Evolutionary conservation across 2,329 filamentous ascomycete genomes (phyloP), one percentile per base, ranked within the genome.

Genomic region (Xylariales sp.): DNA sequence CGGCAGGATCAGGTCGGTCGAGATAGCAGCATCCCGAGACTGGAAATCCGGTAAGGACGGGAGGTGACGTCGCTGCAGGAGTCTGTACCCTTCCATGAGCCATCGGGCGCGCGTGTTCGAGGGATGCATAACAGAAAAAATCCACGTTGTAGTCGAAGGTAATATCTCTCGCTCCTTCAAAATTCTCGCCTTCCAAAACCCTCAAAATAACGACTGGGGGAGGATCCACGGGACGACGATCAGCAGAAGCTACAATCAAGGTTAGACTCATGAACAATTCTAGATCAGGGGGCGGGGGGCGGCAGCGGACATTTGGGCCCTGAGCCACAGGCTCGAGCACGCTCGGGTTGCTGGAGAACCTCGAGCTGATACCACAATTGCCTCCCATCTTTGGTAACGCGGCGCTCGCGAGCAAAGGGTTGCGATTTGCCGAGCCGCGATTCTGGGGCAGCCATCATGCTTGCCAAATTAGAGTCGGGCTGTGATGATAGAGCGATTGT

Each of bases 21-120:
- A 99, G 87, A 78, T 98, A 97, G 30, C 95, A 94, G 87, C 97
- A 97, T 65, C 95, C 96, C 18, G 95, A 96, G 14, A 97, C 95
- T 0, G 94, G 94, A 74, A 97, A 95, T 71, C 96, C 96, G 0
- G 95, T 98, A 73, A 99, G 83, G 30, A 98, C 94, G 0, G 96
- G 92, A 50, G 91, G 90, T 65, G 89, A 90, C 57, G 89, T 88
- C 10, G 91, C 87, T n/a, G 89, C 84, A 36, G 85, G 86, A 12
- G 86, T 85, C 73, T 89, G 88, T 53, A 93, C 89, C 72, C 94
- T 91, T 58, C 92, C 92, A 67, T 93, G 91, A 18, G 93, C 93
- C 67, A 97, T 91, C 36, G 90, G 88, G 45, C 94, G 92, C 34
- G 93, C 92, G 74, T 93, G 90, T 77, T 97, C 94, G 67, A 99